phyloP scores from a whole-genome alignment of 164 flowering plant species.

The Tetrastigma voinierianum region DNA sequence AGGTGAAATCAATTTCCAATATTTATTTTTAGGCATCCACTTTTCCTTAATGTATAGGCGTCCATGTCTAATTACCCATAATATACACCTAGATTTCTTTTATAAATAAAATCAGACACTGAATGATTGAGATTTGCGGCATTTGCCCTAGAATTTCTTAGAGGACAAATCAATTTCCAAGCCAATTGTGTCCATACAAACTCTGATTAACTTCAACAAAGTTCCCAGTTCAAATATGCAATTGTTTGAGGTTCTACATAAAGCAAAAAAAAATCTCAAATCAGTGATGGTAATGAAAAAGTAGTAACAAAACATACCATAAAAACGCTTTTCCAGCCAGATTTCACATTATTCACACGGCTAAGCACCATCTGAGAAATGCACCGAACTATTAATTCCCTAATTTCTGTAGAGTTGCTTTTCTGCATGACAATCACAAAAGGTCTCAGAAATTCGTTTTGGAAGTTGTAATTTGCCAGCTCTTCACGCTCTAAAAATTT shows the following conservation, averaged over 20 bases:
- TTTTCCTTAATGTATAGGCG: too few species aligned
- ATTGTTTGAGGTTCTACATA: not conserved
- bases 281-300: not conserved
- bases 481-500: constrained; percentile 98
- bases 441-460: constrained; percentile 95
- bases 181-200: too few species aligned
- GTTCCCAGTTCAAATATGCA: not conserved
- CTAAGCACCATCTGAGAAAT: constrained; percentile 99
- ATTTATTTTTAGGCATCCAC: too few species aligned
- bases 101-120: too few species aligned
- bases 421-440: constrained; percentile 97
- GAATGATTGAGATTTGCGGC: too few species aligned
- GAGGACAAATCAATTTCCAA: too few species aligned
- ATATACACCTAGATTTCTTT: too few species aligned
- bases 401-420: constrained; percentile 86
- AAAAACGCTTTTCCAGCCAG: constrained; percentile 99
- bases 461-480: constrained; percentile 95
- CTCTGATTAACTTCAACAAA: too few species aligned
- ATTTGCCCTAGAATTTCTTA: too few species aligned
- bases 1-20: too few species aligned
- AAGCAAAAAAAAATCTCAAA: not conserved
- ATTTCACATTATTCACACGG: constrained; percentile 94
- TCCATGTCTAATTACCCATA: too few species aligned
- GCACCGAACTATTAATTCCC: constrained; percentile 93
- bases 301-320: constrained; percentile 54